Evolutionary conservation across 2,329 filamentous ascomycete genomes (phyloP), one percentile per base, ranked within the genome.

Genomic region (Apiospora marii): DNA sequence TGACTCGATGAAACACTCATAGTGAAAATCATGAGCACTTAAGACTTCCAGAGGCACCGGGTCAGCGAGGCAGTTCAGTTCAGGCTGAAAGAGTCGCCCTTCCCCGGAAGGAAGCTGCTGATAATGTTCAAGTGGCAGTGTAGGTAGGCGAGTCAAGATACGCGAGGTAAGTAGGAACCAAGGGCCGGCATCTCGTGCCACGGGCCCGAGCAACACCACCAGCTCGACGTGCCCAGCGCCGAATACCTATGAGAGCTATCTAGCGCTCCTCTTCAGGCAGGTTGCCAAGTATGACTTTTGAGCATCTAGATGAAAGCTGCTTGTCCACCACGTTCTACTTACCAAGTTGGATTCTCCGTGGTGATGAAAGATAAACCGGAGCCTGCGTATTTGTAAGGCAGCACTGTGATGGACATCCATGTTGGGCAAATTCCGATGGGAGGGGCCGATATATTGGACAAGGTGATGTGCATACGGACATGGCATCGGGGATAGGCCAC

Each of bases 101-200:
- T 34, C 27, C 30, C 19, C 51, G 27, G 27, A n/a, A n/a, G 22
- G 16, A 61, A 37, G 53, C 53, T n/a, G 37, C 30, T 37, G 53
- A 61, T 61, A 30, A 37, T 37, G 53, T 58, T 41, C 30, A 19
- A 64, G 58, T 64, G 58, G 30, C 58, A 64, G 58, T 13, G 53
- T 19, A 22, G 53, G 22, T 19, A 22, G 53, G 22, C 58, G 58
- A 64, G 58, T 64, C 58, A 64, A 64, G 58, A 24, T 41, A n/a
- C 8, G 22, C 4, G 8, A 30, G 27, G 27, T 30, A 30, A 4
- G 27, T 30, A 30, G 19, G 34, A 41, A 64, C 10, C 8, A n/a
- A 64, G n/a, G 30, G 4, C 58, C 58, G 58, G 58, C 58, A 64
- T 41, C 58, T 64, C 58, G 58, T 64, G 34, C 58, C 58, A 64